phyloP scores from a whole-genome alignment of 2,329 filamentous ascomycete species.

The Thielaviopsis populi region DNA sequence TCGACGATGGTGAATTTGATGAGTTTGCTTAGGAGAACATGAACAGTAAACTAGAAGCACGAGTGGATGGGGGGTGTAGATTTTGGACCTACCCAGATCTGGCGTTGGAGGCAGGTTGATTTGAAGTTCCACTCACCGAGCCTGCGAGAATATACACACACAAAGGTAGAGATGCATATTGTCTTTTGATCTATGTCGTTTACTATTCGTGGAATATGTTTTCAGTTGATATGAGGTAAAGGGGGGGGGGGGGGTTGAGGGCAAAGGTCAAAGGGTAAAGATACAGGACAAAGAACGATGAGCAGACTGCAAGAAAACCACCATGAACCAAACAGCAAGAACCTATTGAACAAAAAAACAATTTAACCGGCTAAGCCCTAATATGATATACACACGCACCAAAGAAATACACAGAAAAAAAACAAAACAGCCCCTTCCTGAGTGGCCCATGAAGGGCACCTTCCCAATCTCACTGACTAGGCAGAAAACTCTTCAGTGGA shows the following conservation, averaged over 20 bases:
- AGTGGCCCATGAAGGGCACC: background rate
- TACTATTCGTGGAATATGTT: too few relatives aligned
- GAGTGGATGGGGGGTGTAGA: background rate
- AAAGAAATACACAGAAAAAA: background rate
- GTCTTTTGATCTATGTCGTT: too few relatives aligned
- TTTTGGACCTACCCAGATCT: background rate
- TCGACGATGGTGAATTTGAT: constrained; percentile 78
- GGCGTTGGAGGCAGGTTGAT: background rate
- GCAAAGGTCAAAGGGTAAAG: too few relatives aligned
- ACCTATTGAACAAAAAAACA: background rate
- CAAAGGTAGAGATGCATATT: background rate
- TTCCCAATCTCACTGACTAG: background rate
- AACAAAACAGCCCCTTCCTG: background rate
- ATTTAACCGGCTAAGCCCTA: background rate
- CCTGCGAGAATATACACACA: background rate
- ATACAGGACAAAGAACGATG: background rate
- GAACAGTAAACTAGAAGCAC: background rate
- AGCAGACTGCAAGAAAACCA: background rate
- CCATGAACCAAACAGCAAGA: background rate
- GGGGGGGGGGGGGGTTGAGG: too few relatives aligned
- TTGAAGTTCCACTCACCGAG: background rate
- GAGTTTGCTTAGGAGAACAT: constrained; percentile 46
- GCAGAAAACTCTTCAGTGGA: background rate
- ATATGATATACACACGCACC: background rate
- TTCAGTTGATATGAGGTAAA: too few relatives aligned